phyloP scores from a whole-genome alignment of 352 stramenopile genomes.

The Globisporangium sylvaticum region DNA sequence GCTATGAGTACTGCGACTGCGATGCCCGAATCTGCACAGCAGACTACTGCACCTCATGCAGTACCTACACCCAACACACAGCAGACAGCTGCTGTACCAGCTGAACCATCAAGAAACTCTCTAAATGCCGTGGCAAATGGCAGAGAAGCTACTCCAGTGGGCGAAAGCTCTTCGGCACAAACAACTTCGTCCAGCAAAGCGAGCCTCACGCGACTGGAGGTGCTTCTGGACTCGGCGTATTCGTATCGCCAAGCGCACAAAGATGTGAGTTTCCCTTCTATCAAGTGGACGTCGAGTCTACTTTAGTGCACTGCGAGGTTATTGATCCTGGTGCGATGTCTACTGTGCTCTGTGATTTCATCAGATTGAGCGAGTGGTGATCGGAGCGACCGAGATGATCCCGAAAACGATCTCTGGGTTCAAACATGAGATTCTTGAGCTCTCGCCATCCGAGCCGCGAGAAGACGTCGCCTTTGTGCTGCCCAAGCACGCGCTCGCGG shows the following conservation, averaged over 20 bases:
- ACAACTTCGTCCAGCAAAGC: background rate
- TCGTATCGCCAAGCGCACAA: slow-evolving; percentile 2
- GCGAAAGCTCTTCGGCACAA: background rate
- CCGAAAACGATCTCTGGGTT: slow-evolving; percentile 11
- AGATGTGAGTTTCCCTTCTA: slow-evolving; percentile 1
- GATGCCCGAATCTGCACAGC: background rate
- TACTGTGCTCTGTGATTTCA: background rate
- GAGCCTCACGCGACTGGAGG: slow-evolving; percentile 5
- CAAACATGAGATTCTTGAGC: slow-evolving; percentile 5
- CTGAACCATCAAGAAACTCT: background rate
- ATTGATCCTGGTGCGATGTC: background rate
- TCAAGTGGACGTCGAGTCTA: background rate
- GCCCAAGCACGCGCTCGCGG: slow-evolving; percentile 11
- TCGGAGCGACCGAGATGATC: background rate
- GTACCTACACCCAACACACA: background rate
- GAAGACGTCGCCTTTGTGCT: slow-evolving; percentile 10
- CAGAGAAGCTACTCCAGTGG: background rate
- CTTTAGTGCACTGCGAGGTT: background rate
- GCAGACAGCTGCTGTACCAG: background rate
- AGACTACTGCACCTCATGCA: background rate
- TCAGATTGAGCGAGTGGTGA: slow-evolving; percentile 1
- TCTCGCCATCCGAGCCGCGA: background rate
- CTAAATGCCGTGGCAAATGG: background rate
- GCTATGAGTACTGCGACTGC: background rate
- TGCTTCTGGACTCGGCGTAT: slow-evolving; percentile 2